Evolutionary conservation across 805 yeast genomes (phyloP), one percentile per base, ranked within the genome.

Genomic region (Suhomyces xylopsoci): DNA sequence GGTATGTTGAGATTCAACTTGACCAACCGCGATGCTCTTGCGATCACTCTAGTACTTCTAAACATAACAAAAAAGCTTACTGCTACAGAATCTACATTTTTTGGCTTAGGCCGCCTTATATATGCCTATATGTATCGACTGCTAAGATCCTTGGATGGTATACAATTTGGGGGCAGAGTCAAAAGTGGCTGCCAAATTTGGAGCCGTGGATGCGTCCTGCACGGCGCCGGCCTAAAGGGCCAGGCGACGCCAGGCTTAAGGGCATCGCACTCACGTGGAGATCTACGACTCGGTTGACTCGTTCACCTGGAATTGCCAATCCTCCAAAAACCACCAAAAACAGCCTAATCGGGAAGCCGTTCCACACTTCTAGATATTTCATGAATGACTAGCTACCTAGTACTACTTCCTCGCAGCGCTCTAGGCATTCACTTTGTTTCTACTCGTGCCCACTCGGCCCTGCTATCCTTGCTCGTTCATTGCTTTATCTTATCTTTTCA

Each of bases 1-100:
- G n/a, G n/a, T n/a, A n/a, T n/a, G n/a, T n/a, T n/a, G n/a, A n/a
- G n/a, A n/a, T n/a, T n/a, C n/a, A n/a, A n/a, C 22, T 50, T 48
- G 26, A 30, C 43, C 25, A 42, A 25, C 47, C 54, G 52, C 34
- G 52, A 45, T 7, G 49, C 6, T 52, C 51, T 52, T 17, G 42
- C 42, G n/a, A 49, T 26, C 20, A 45, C 14, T 45, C 50, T 46
- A 20, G 26, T 38, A 19, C 15, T 34, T 36, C 24, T 36, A 38
- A 47, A 47, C 49, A 47, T 47, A 5, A 3, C 8, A 19, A 38
- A 38, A 5, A 38, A 5, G 17, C 12, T 36, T n/a, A 36, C 2
- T 15, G 10, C 12, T 15, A 36, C 3, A 2, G 28, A 26, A 26
- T 26, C 41, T 15, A 15, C 20, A 36, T 9, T 36, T 28, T 28